Conservation (phyloP, 2,329 filamentous ascomycete genomes). For the Penicillium sp. region DNA sequence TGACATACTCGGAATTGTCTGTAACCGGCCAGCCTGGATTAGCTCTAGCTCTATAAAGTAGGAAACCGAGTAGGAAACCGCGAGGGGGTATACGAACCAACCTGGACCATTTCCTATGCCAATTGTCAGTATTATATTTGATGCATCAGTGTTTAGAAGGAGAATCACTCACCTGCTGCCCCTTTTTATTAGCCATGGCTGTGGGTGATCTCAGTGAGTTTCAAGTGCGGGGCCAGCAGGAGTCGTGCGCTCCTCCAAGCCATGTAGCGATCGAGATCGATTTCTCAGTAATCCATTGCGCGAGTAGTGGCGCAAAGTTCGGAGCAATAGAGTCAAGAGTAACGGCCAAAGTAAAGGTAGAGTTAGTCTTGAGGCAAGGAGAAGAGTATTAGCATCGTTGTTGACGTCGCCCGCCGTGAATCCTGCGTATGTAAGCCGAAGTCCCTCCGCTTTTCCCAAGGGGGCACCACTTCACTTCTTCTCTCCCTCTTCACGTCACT, state of each 20-base stretch:
- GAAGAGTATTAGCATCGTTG: neutral
- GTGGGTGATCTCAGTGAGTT: constrained; percentile 19
- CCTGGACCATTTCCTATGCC: constrained; percentile 97
- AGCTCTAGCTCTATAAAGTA: constrained; percentile 40
- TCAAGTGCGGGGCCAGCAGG: constrained; percentile 26
- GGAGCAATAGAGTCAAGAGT: too few relatives aligned
- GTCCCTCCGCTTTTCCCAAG: constrained; percentile 9
- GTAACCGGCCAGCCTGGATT: constrained; percentile 3
- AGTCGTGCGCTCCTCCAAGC: constrained; percentile 17
- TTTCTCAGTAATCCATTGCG: neutral
- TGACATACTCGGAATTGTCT: constrained; percentile 31
- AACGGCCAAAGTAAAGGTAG: neutral
- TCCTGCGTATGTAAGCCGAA: constrained; percentile 24
- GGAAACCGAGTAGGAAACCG: constrained; percentile 33
- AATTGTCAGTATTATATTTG: constrained; percentile 13
- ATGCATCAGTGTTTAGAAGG: neutral
- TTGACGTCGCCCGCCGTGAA: neutral
- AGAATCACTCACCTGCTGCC: constrained; percentile 66
- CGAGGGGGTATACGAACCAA: constrained; percentile 71
- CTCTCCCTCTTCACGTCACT: neutral
- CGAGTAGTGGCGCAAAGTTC: too few relatives aligned
- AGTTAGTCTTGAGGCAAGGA: neutral
- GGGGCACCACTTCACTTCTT: neutral
- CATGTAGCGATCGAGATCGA: constrained; percentile 11
- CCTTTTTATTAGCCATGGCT: constrained; percentile 57